Base-by-base conservation (phyloP, 768 basidiomycete genomes). In the Psilocybe cubensis region DNA sequence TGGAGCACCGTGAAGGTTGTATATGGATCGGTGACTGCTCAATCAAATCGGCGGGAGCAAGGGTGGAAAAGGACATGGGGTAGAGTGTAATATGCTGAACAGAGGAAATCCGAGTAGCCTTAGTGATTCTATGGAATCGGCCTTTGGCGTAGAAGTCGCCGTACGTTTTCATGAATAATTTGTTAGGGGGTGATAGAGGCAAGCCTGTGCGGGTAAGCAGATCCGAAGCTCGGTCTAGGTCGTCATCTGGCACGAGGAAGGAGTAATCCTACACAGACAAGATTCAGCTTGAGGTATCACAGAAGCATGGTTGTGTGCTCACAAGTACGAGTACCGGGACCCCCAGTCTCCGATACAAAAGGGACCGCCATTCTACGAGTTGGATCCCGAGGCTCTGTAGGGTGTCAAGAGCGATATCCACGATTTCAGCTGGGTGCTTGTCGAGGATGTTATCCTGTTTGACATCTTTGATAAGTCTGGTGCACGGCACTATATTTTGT, bases 361-460 rank as follows among this genome's bases (percentile, higher is more conserved):
- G 45, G 11, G 69, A 43, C 14, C 61, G 51, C 69, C 68, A 71
- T 57, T 71, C 71, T n/a, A 69, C 56, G 40, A 64, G 56, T 51
- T 65, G 31, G 38, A 71, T 44, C 31, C 63, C 61, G 9, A 38
- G 50, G 4, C 48, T 56, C 50, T 69, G 63, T 28, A 71, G 59
- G 24, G 43, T 49, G 18, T 59, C 45, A 44, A 71, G 54, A 14
- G 68, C 70, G 31, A 66, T 58, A 63, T 70, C 69, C 50, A 72
- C 65, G 42, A 70, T 53, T 47, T 60, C 61, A 33, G 56, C 65
- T 12, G 65, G 63, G 21, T 60, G 50, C 14, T 52, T 27, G 48
- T 63, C 62, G 24, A 68, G 49, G 23, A 60, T 60, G 35, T 49
- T 33, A 35, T 51, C 43, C 44, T 38, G 27, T 23, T 54, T 46